phyloP scores from a whole-genome alignment of 129 eudicot species.

The Saussurea involucrata region DNA sequence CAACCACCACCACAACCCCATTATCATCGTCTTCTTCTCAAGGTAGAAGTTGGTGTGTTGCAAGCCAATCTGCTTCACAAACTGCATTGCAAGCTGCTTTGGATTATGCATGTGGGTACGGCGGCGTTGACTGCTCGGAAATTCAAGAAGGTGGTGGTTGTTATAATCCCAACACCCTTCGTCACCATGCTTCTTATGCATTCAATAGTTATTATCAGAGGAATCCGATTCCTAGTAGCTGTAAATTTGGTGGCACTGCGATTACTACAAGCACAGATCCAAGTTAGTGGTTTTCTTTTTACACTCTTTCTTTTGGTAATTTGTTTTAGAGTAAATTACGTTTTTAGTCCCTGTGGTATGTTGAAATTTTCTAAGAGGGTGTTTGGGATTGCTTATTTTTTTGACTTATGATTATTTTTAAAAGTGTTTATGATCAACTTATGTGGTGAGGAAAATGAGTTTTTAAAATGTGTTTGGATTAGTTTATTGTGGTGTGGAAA shows the following conservation, averaged over 20 bases:
- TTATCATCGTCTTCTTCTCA: constrained; percentile 26
- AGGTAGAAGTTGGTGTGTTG: constrained; percentile 82
- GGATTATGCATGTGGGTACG: constrained; percentile 89
- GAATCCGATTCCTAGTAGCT: constrained; percentile 88
- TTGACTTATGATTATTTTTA: too few relatives aligned
- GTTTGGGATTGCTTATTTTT: too few relatives aligned
- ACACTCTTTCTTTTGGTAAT: neutral
- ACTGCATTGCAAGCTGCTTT: constrained; percentile 66
- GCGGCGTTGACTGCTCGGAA: constrained; percentile 75
- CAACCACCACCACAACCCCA: constrained; percentile 39
- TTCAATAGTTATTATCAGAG: constrained; percentile 86
- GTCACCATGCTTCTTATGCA: constrained; percentile 86
- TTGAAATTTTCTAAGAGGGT: too few relatives aligned
- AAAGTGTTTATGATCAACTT: too few relatives aligned
- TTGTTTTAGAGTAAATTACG: too few relatives aligned
- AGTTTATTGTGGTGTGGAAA: too few relatives aligned
- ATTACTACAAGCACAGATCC: constrained; percentile 80
- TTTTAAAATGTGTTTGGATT: too few relatives aligned
- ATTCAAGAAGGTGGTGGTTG: constrained; percentile 67
- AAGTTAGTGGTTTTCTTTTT: constrained; percentile 43
- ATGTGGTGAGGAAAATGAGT: too few relatives aligned
- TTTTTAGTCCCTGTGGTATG: too few relatives aligned
- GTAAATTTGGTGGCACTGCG: constrained; percentile 93
- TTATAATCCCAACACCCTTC: constrained; percentile 63
- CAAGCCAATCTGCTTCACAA: constrained; percentile 65